These are phyloP conservation scores for Mucuna pruriens DNA, from an alignment of 306 rosid species.

Conservation along the genomic window DNA sequence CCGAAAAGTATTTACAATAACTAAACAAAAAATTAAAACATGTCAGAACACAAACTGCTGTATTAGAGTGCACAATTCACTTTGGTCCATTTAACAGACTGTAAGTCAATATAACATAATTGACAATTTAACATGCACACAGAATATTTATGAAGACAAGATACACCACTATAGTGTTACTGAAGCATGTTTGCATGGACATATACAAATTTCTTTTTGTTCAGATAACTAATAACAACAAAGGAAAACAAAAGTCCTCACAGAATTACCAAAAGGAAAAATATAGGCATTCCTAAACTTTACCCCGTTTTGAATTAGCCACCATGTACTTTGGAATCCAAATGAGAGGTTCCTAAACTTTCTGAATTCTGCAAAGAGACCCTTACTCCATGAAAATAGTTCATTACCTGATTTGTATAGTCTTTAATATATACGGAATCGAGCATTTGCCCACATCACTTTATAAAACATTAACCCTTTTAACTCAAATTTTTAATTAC, in stretches of 20 bases:
- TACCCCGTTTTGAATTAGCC: not conserved
- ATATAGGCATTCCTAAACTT: slow-evolving; percentile 13
- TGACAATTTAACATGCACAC: not conserved
- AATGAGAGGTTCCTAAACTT: not conserved
- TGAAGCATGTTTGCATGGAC: not conserved
- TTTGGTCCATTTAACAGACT: slow-evolving; percentile 19
- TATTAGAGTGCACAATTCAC: slow-evolving; percentile 5
- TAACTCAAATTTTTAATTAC: not conserved
- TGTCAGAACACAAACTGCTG: slow-evolving; percentile 44
- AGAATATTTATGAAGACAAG: slow-evolving; percentile 3
- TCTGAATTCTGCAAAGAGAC: not conserved
- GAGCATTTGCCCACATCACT: not conserved
- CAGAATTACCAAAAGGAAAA: not conserved
- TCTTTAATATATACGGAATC: not conserved
- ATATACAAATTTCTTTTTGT: not conserved
- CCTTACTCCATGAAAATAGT: not conserved
- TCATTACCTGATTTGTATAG: not conserved
- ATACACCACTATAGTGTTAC: not conserved
- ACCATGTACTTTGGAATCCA: not conserved
- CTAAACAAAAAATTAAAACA: slow-evolving; percentile 59
- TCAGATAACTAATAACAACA: not conserved
- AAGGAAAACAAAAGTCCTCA: not conserved
- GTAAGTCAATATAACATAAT: slow-evolving; percentile 1
- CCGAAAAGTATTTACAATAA: slow-evolving; percentile 73
- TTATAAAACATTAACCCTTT: not conserved